Evolutionary conservation across 441 rosid genomes (phyloP).

Genomic region (Capsella rubella): DNA sequence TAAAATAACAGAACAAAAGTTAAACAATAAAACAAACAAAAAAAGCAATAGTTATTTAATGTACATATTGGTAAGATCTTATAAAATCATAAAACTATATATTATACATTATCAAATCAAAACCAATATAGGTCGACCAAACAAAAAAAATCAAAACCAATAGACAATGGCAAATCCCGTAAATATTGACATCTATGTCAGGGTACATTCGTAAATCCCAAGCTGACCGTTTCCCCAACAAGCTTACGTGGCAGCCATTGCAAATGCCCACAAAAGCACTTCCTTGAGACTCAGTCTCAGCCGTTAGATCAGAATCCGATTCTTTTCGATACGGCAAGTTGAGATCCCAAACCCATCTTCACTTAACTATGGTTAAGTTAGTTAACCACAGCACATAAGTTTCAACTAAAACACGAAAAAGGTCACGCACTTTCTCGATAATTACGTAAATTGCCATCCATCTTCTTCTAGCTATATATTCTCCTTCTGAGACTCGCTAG

Average conservation of each 20-base stretch:
- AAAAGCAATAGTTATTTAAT: no score
- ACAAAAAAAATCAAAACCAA: neutral
- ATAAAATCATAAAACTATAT: no score
- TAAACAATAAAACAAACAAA: no score
- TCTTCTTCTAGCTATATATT: conserved; percentile 56
- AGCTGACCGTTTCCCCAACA: conserved; percentile 37
- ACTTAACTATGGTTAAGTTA: conserved; percentile 57
- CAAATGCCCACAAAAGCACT: conserved; percentile 38
- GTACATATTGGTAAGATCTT: no score
- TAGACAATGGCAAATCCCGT: conserved; percentile 11
- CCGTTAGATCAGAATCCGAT: conserved; percentile 44
- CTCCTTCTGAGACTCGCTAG: conserved; percentile 58
- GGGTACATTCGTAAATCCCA: neutral
- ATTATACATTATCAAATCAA: neutral
- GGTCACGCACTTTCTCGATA: conserved; percentile 20
- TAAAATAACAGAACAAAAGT: no score
- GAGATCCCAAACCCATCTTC: conserved; percentile 39
- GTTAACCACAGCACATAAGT: conserved; percentile 11
- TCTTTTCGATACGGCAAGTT: conserved; percentile 49
- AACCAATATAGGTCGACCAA: neutral
- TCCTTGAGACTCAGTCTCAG: conserved; percentile 2
- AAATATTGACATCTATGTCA: neutral
- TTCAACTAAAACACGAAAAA: neutral
- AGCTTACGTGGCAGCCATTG: conserved; percentile 36
- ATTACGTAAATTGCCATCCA: conserved; percentile 48